Conservation (phyloP, 1,284 basidiomycete genomes). For the Heimioporus retisporus region DNA sequence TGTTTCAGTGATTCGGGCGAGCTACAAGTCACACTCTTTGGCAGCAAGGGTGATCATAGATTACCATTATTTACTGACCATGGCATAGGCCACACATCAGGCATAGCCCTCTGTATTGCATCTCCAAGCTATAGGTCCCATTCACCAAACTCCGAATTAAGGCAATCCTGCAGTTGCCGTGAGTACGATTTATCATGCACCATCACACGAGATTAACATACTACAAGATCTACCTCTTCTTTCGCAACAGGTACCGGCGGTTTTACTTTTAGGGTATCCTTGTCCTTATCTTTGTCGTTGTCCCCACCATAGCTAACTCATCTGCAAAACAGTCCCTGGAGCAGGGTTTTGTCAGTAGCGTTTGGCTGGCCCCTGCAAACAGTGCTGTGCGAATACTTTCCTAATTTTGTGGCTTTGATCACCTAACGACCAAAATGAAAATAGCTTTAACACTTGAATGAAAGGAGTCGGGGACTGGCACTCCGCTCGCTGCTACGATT, state of each 20-base stretch:
- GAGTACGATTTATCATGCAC: neutral
- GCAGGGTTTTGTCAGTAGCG: too few species aligned
- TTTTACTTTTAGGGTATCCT: conserved; percentile 29
- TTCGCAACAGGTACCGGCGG: conserved; percentile 55
- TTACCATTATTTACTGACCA: neutral
- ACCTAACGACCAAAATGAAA: too few species aligned
- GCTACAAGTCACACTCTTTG: neutral
- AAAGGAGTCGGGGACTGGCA: too few species aligned
- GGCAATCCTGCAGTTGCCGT: conserved; percentile 64
- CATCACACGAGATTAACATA: conserved; percentile 21
- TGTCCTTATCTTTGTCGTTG: conserved; percentile 23
- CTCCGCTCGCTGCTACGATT: too few species aligned
- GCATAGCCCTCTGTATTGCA: neutral
- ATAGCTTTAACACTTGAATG: too few species aligned
- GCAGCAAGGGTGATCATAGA: neutral
- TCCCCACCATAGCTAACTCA: conserved; percentile 41
- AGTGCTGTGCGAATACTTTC: too few species aligned
- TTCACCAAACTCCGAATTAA: conserved; percentile 71
- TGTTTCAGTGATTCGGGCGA: neutral
- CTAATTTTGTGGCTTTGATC: too few species aligned
- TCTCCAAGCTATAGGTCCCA: conserved; percentile 18
- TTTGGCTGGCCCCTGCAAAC: too few species aligned
- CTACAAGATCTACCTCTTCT: conserved; percentile 52
- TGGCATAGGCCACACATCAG: neutral
- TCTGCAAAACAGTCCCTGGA: neutral